A percentile compares a stretch with the other conserved stretches of the same genome.
These are phyloP conservation scores for Candida ovalis DNA, from an alignment of 805 yeast genomes.

Conservation along the genomic window DNA sequence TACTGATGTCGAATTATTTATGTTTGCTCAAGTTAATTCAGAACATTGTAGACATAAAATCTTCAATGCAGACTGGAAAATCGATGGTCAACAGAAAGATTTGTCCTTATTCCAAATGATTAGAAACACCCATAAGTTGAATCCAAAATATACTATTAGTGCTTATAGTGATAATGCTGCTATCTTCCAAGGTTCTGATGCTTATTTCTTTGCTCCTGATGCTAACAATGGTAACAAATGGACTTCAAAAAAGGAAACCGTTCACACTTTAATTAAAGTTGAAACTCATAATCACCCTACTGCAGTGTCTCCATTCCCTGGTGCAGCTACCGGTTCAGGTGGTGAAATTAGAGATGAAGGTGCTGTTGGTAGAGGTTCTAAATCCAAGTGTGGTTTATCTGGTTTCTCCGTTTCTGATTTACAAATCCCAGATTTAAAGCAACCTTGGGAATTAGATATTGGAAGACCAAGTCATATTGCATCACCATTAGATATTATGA, in stretches of 20 bases:
- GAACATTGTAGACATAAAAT: constrained; percentile 99
- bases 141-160: constrained; percentile 79
- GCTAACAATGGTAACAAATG: constrained; percentile 60
- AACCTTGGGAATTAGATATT: constrained; percentile 92
- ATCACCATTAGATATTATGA: constrained; percentile 87
- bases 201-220: constrained; percentile 77
- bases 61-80: constrained; percentile 97
- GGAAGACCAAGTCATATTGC: constrained; percentile 95
- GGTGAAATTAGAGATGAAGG: constrained; percentile 99
- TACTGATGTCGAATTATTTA: constrained; percentile 94
- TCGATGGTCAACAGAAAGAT: constrained; percentile 75
- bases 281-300: constrained; percentile 99
- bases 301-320: constrained; percentile 98
- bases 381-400: constrained; percentile 91
- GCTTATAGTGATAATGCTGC: constrained; percentile 99
- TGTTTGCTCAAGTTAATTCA: constrained; percentile 99
- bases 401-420: constrained; percentile 93
- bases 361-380: constrained; percentile 98
- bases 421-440: constrained; percentile 75
- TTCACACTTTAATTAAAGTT: constrained; percentile 89
- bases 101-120: constrained; percentile 88
- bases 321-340: constrained; percentile 99
- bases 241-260: constrained; percentile 69
- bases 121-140: constrained; percentile 81
- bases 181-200: constrained; percentile 80